phyloP scores from a whole-genome alignment of 352 stramenopile genomes.

The Pythium periplocum region DNA sequence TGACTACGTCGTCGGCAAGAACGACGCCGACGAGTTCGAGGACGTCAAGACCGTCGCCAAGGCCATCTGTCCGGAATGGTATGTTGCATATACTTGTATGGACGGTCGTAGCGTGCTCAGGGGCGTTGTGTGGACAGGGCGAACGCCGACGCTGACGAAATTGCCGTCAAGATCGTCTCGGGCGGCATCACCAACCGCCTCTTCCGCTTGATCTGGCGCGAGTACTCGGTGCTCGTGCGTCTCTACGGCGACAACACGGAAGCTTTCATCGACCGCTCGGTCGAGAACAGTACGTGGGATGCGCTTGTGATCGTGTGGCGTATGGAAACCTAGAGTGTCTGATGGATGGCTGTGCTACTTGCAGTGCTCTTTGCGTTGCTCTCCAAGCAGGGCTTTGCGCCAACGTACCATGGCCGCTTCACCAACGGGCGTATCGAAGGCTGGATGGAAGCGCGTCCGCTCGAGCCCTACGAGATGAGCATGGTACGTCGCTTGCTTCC shows the following conservation, averaged over 20 bases:
- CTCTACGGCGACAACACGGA: constrained; percentile 92
- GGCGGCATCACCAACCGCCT: constrained; percentile 93
- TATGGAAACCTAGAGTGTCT: neutral
- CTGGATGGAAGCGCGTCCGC: constrained; percentile 73
- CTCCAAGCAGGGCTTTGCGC: constrained; percentile 78
- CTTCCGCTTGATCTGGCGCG: constrained; percentile 75
- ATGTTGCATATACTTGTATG: neutral
- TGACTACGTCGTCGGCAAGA: constrained; percentile 61
- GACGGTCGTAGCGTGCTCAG: too few species aligned
- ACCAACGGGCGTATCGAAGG: constrained; percentile 91
- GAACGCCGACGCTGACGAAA: constrained; percentile 46
- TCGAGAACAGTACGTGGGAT: constrained; percentile 81
- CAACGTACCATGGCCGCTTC: constrained; percentile 88
- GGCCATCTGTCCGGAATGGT: constrained; percentile 62
- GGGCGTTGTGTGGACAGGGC: too few species aligned
- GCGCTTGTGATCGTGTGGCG: neutral
- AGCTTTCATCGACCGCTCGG: constrained; percentile 88
- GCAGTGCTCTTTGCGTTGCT: constrained; percentile 83
- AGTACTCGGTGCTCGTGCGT: constrained; percentile 83
- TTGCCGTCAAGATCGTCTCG: constrained; percentile 80
- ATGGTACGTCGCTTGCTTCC: constrained; percentile 16
- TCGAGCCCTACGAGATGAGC: constrained; percentile 88
- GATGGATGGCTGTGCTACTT: constrained; percentile 5
- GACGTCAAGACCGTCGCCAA: constrained; percentile 73
- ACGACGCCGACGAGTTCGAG: constrained; percentile 66